Evolutionary conservation across 139 green algal species (phyloP).

Genomic region (Coelastrella sp.): DNA sequence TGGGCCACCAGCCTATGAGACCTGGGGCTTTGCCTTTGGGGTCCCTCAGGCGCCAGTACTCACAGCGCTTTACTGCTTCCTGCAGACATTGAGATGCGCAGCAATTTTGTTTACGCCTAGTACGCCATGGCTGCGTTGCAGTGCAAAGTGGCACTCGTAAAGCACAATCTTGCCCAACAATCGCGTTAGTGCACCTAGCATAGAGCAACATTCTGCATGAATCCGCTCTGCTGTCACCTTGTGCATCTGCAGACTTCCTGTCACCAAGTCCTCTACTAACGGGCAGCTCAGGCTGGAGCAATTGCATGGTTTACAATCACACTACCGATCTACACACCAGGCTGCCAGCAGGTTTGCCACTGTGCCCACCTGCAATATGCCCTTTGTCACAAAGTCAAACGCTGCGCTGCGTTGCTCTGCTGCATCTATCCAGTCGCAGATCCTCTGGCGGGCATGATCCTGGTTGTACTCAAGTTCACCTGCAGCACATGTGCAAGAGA

Average conservation of each 20-base stretch:
- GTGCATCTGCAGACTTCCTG: no score
- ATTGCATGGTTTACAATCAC: no score
- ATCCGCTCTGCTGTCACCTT: no score
- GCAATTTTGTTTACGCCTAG: background rate
- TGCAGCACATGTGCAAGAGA: background rate
- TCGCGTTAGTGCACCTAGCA: no score
- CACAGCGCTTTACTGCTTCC: constrained; percentile 41
- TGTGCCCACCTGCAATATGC: constrained; percentile 83
- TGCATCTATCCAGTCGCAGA: constrained; percentile 87
- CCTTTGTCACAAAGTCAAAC: constrained; percentile 96
- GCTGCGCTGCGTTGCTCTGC: constrained; percentile 69
- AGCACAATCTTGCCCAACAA: no score
- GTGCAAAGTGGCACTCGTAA: background rate
- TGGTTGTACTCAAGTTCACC: constrained; percentile 81
- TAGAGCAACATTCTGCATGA: no score
- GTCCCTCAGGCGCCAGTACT: constrained; percentile 93
- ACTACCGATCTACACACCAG: no score
- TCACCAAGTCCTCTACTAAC: no score
- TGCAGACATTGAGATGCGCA: background rate
- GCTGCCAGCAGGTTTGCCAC: background rate
- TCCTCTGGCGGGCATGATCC: constrained; percentile 84
- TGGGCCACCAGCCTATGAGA: constrained; percentile 92
- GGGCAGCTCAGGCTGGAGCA: no score
- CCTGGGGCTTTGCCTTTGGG: constrained; percentile 78
- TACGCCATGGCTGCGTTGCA: background rate